Evolutionary conservation across 2,329 filamentous ascomycete species (phyloP), one percentile per base, ranked within the genome.

Genomic region (Exophiala lecanii-corni): DNA sequence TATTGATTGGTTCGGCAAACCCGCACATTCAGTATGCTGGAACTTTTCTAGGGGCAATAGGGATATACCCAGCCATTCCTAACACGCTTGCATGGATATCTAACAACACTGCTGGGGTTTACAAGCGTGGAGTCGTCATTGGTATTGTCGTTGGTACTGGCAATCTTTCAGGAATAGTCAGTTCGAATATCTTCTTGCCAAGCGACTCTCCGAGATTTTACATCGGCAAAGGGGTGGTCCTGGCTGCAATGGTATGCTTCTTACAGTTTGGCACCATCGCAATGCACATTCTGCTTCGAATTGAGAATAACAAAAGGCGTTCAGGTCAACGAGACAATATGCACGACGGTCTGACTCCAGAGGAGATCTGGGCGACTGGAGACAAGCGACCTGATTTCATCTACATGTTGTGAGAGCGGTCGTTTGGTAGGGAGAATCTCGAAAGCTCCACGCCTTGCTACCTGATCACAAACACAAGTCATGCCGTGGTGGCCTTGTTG

Each of bases 91-190:
- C 82, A 2, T 96, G 89, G 89, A 72, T 82, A n/a, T 80, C 82
- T 36, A 96, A 96, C 68, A 95, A 95, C 51, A 76, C 81, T 20
- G 89, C 95, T 64, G 68, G 89, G 9, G 85, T 91, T 2, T 94
- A 94, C 67, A 95, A 95, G 70, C 79, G 89, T 19, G 89, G 88
- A 20, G 82, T 95, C 12, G 86, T 86, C 0, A 68, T 95, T 1
- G 89, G 89, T 0, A 80, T 94, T 50, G 84, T 94, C 39, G 92
- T 96, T 47, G 89, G 84, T 13, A 94, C 86, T 86, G 89, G 89
- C 19, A 95, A 96, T 59, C 69, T 96, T 32, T 94, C 92, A 59
- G 89, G 89, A 25, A 78, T 95, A 16, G 84, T 94, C 49, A 64
- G 63, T 3, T 69, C 64, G 9, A 94, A 94, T 59, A 86, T 94